These are phyloP conservation scores for Dactylonectria macrodidyma DNA, from an alignment of 2,329 filamentous ascomycete species.

Conservation along the genomic window DNA sequence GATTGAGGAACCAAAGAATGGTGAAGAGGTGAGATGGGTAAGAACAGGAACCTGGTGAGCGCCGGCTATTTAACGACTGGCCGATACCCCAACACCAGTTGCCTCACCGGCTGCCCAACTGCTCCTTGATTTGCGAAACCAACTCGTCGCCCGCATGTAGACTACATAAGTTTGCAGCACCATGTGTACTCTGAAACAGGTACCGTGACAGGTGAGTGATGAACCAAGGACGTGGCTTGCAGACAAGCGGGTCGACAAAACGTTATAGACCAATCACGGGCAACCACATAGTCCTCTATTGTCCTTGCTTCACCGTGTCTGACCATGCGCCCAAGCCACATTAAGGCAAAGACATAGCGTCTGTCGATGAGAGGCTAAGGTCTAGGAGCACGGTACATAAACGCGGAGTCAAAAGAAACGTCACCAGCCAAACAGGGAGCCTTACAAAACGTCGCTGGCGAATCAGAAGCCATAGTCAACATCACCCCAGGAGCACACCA, in stretches of 20 bases:
- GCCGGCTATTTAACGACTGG: neutral
- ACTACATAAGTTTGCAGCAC: neutral
- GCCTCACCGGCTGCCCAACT: neutral
- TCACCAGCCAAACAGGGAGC: neutral
- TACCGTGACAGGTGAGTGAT: neutral
- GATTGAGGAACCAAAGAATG: neutral
- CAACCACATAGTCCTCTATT: no score
- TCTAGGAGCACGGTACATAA: no score
- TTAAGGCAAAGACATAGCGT: no score
- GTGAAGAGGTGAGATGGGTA: neutral
- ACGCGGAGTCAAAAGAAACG: neutral
- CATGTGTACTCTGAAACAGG: neutral
- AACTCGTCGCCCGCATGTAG: neutral
- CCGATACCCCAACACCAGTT: neutral
- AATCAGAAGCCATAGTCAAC: neutral
- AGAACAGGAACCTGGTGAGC: neutral
- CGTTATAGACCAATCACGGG: no score
- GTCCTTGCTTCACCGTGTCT: no score
- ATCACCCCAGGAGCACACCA: neutral
- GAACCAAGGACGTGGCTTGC: neutral
- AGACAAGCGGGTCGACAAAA: neutral
- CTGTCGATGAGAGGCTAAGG: no score
- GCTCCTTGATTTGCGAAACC: neutral
- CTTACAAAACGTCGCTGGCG: neutral
- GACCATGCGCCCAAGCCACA: no score